Evolutionary conservation across 2,329 filamentous ascomycete species (phyloP), one percentile per base, ranked within the genome.

Genomic region (Epichloe festucae): DNA sequence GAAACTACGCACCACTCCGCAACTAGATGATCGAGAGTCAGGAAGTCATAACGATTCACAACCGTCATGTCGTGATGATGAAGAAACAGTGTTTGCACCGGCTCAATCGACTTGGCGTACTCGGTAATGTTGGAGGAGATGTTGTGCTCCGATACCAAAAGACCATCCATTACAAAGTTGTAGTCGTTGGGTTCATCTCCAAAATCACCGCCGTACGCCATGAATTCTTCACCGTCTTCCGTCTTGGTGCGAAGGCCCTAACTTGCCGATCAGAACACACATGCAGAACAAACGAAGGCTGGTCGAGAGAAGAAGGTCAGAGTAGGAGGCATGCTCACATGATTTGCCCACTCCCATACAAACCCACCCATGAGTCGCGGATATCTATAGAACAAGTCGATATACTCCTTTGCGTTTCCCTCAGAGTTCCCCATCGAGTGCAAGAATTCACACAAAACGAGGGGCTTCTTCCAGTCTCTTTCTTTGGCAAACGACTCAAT

Each of bases 371-470:
- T 82, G 0, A 70, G 59, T 0, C 63, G 56, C 0, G 63, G 62
- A 34, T 70, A 73, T 43, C 74, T 72, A 58, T 81, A 77, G 62
- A 86, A 88, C 0, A 76, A 73, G 6, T 84, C 76, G 12, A 84
- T 68, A 54, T 88, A 87, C 54, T 87, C 83, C 54, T 80, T 74
- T 47, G 87, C 69, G 1, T 75, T 77, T 1, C 84, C 84, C 0
- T 82, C 84, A 0, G 82, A 84, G 53, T 87, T 87, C 0, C 84
- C 85, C 84, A 88, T 87, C 0, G 84, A 82, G 56, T 79, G 76
- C 0, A 68, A 68, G 53, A 70, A 79, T 53, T 81, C 77, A 50
- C 74, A 78, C 42, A 78, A 68, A 1, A 84, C 69, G 0, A 84
- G 68, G 0, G 80, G 81, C 62, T 84, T 77, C 40, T 66, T 60